Evolutionary conservation across 2,329 filamentous ascomycete species (phyloP).

Genomic region (Xylariaceae sp.): DNA sequence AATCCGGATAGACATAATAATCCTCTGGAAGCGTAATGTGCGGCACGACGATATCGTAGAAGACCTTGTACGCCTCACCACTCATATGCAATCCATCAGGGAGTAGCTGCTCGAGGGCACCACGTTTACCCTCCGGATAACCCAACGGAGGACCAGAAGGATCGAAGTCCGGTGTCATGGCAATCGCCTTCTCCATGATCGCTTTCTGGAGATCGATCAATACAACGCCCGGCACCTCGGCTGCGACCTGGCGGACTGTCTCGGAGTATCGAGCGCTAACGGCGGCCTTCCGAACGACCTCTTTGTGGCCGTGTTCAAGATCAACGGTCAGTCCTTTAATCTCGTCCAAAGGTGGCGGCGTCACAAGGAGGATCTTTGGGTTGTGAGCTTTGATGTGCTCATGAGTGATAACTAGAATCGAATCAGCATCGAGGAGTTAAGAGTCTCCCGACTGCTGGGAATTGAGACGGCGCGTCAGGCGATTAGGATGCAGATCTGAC

Average conservation of each 20-base stretch:
- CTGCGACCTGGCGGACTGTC: slow-evolving; percentile 61
- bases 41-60: slow-evolving; percentile 39
- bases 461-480: neutral
- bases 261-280: slow-evolving; percentile 54
- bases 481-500: neutral
- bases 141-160: slow-evolving; percentile 43
- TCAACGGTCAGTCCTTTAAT: slow-evolving; percentile 54
- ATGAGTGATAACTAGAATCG: slow-evolving; percentile 62
- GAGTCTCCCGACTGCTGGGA: neutral
- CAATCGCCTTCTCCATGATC: slow-evolving; percentile 66
- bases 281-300: slow-evolving; percentile 41
- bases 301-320: slow-evolving; percentile 40
- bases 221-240: slow-evolving; percentile 59
- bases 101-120: slow-evolving; percentile 48
- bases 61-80: slow-evolving; percentile 47
- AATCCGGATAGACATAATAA: slow-evolving; percentile 45
- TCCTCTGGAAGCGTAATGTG: slow-evolving; percentile 41
- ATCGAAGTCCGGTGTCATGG: slow-evolving; percentile 52
- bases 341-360: slow-evolving; percentile 79
- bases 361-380: slow-evolving; percentile 69
- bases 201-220: slow-evolving; percentile 76
- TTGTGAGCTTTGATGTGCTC: slow-evolving; percentile 63
- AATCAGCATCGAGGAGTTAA: slow-evolving; percentile 51
- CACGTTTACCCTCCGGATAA: slow-evolving; percentile 44
- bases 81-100: slow-evolving; percentile 55